phyloP scores from a whole-genome alignment of 2,329 filamentous ascomycete species.

The Cladosporium velox region DNA sequence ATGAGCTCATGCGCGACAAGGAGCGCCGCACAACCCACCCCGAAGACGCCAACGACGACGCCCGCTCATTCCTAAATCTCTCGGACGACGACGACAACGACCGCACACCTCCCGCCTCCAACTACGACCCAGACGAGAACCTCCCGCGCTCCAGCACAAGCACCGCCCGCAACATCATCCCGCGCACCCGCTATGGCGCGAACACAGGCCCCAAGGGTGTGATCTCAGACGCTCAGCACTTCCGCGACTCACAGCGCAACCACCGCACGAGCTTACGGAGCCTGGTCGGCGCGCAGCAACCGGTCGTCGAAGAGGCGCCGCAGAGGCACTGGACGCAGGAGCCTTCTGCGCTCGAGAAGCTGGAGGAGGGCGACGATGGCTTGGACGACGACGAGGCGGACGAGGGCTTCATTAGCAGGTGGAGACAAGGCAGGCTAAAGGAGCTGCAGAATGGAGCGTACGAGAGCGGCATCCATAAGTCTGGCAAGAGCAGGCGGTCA shows the following conservation, averaged over 20 bases:
- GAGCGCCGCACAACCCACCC: conserved; percentile 46
- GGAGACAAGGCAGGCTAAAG: conserved; percentile 76
- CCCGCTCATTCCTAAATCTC: conserved; percentile 36
- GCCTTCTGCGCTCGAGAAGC: conserved; percentile 24
- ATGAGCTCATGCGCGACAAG: conserved; percentile 53
- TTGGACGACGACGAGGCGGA: conserved; percentile 67
- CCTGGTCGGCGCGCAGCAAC: conserved; percentile 3
- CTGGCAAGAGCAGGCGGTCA: conserved; percentile 57
- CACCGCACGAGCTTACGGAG: conserved; percentile 34
- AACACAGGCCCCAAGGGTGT: conserved; percentile 85
- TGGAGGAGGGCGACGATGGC: conserved; percentile 49
- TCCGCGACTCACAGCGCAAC: conserved; percentile 47
- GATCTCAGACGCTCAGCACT: conserved; percentile 79
- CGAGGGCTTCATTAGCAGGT: conserved; percentile 77
- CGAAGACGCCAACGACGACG: conserved; percentile 52
- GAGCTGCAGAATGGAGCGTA: conserved; percentile 67
- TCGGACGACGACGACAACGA: conserved; percentile 51
- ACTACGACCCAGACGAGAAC: conserved; percentile 54
- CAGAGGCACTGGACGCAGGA: conserved; percentile 16
- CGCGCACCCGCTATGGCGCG: conserved; percentile 66
- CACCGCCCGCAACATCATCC: conserved; percentile 44
- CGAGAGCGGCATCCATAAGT: conserved; percentile 61
- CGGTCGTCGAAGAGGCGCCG: conserved; percentile 9
- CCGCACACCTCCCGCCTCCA: conserved; percentile 48
- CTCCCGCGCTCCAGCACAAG: conserved; percentile 46